These are phyloP conservation scores for Xylaria bambusicola DNA, from an alignment of 495 filamentous ascomycete genomes.

Conservation along the genomic window DNA sequence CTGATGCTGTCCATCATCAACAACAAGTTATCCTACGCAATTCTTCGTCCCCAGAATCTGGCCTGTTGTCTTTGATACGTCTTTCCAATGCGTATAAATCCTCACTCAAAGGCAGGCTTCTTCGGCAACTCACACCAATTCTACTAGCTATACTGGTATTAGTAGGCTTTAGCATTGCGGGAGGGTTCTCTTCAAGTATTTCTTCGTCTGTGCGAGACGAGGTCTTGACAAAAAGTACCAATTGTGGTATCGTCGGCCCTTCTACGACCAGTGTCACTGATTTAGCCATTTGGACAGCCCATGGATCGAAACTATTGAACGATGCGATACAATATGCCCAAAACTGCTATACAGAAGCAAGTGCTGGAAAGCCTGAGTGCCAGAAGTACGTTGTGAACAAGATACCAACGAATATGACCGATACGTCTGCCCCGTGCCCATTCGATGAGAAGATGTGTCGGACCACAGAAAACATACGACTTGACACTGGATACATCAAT, in stretches of 20 bases:
- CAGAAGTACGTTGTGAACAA: background rate
- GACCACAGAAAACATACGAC: background rate
- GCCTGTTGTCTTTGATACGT: slow-evolving; percentile 4
- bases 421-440: background rate
- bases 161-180: background rate
- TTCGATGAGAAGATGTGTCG: background rate
- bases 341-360: background rate
- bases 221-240: background rate
- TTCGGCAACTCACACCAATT: background rate
- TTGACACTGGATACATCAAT: slow-evolving; percentile 3
- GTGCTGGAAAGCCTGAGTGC: background rate
- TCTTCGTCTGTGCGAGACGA: background rate
- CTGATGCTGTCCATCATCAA: slow-evolving; percentile 21
- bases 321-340: background rate
- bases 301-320: background rate
- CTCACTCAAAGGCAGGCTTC: background rate
- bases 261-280: no score
- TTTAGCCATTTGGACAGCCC: no score
- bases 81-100: slow-evolving; percentile 9
- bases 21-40: slow-evolving; percentile 26
- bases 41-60: slow-evolving; percentile 7
- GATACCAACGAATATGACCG: background rate
- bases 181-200: background rate
- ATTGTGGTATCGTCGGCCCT: no score
- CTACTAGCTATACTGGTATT: background rate